A percentile compares a stretch with the other conserved stretches of the same genome.
phyloP scores from a whole-genome alignment of 2,329 filamentous ascomycete genomes.

The Neonectria punicea region DNA sequence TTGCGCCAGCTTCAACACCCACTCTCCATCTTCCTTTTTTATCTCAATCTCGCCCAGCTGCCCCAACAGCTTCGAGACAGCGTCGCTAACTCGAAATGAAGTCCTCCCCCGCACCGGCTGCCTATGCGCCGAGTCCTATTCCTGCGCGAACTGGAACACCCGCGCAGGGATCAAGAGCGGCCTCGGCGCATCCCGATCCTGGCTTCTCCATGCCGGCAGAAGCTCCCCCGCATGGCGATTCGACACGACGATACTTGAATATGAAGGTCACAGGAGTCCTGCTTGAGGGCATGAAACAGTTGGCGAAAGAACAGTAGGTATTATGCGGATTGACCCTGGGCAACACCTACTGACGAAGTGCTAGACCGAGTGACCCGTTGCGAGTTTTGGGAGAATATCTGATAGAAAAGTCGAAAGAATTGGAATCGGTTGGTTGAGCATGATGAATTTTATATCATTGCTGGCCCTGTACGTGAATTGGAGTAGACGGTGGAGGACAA shows the following conservation, averaged over 20 bases:
- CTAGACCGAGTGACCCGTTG: constrained; percentile 73
- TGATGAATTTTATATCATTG: not conserved
- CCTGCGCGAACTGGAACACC: constrained; percentile 61
- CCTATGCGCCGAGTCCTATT: constrained; percentile 54
- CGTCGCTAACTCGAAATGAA: constrained; percentile 31
- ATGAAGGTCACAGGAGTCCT: constrained; percentile 74
- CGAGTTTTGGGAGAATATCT: constrained; percentile 77
- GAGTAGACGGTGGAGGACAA: constrained; percentile 20
- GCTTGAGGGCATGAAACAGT: constrained; percentile 78
- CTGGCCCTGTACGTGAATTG: not conserved
- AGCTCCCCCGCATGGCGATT: constrained; percentile 72
- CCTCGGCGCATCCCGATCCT: constrained; percentile 66
- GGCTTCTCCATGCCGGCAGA: constrained; percentile 67
- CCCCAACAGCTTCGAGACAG: constrained; percentile 1
- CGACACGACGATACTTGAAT: constrained; percentile 77
- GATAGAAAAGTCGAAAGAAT: constrained; percentile 72
- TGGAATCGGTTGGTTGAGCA: constrained; percentile 57
- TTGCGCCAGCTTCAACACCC: not conserved
- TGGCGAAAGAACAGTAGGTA: constrained; percentile 77
- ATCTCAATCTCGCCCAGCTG: not conserved
- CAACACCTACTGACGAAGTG: constrained; percentile 22
- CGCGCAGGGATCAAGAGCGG: constrained; percentile 62
- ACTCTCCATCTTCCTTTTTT: not conserved
- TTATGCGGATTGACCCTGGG: constrained; percentile 34
- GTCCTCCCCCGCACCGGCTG: constrained; percentile 53